Conservation (phyloP, 2,329 filamentous ascomycete species). For the Chaetomiaceae sp. region DNA sequence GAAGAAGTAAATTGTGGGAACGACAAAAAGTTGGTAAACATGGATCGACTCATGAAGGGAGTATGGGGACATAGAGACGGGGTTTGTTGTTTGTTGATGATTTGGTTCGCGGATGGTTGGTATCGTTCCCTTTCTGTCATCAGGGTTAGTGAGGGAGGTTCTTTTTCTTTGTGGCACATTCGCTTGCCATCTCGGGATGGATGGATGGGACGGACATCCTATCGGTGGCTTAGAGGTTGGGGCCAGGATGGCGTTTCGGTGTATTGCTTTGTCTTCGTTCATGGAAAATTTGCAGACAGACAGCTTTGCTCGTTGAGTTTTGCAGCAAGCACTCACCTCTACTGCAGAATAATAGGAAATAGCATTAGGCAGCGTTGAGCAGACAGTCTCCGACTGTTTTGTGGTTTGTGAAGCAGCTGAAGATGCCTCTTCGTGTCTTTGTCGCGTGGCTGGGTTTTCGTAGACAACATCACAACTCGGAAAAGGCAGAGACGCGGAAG, state of each 20-base stretch:
- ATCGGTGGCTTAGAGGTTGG: too few species aligned
- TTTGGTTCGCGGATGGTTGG: too few species aligned
- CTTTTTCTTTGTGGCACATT: not conserved
- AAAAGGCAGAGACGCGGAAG: not conserved
- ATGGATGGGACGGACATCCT: too few species aligned
- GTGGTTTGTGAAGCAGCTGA: too few species aligned
- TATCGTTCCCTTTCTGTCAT: not conserved
- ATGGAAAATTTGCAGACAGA: not conserved
- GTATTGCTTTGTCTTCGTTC: not conserved
- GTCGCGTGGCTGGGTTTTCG: too few species aligned
- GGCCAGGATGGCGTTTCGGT: not conserved
- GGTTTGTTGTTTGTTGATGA: too few species aligned
- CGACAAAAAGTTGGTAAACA: not conserved
- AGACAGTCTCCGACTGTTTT: not conserved
- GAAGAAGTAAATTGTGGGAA: constrained; percentile 44
- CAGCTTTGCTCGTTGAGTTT: not conserved
- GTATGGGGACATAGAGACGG: not conserved
- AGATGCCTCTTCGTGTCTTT: too few species aligned
- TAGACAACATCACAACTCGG: too few species aligned
- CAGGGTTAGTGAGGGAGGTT: too few species aligned
- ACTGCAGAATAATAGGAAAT: not conserved
- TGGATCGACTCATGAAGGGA: not conserved
- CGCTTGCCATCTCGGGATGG: not conserved
- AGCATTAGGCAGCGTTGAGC: not conserved
- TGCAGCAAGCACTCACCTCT: not conserved